phyloP scores from a whole-genome alignment of 2,329 filamentous ascomycete species.

The Cadophora malorum region DNA sequence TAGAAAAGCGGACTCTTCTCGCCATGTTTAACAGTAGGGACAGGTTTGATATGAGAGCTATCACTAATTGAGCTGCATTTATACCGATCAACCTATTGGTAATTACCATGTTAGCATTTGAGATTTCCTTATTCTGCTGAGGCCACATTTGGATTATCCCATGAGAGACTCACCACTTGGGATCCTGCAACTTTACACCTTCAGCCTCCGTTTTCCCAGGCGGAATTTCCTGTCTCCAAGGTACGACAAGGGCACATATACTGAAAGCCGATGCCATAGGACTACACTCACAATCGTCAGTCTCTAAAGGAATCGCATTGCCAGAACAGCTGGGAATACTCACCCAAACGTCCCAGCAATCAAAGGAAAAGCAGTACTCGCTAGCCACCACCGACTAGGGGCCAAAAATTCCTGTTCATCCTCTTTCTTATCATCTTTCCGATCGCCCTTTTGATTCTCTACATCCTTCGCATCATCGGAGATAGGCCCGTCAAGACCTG shows the following conservation, averaged over 20 bases:
- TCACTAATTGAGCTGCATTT: conserved; percentile 78
- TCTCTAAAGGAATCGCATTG: not conserved
- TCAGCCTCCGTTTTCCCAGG: conserved; percentile 57
- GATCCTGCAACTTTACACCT: conserved; percentile 67
- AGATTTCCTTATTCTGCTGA: not conserved
- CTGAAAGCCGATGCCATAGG: conserved; percentile 88
- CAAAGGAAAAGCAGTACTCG: conserved; percentile 73
- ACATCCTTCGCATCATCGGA: conserved; percentile 40
- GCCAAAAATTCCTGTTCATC: conserved; percentile 42
- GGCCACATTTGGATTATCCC: not conserved
- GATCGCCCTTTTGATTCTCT: conserved; percentile 38
- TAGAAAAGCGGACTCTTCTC: conserved; percentile 75
- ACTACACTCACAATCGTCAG: conserved; percentile 45
- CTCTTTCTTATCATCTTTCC: conserved; percentile 37
- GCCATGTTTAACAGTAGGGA: conserved; percentile 91
- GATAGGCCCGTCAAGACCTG: conserved; percentile 42
- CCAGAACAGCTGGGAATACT: not conserved
- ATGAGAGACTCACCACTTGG: conserved; percentile 63
- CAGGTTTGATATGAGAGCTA: conserved; percentile 79
- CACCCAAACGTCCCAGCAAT: conserved; percentile 76
- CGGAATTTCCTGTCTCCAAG: conserved; percentile 70
- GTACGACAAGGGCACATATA: conserved; percentile 82
- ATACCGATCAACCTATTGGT: conserved; percentile 67
- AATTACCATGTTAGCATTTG: not conserved
- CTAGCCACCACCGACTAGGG: conserved; percentile 61